Percentiles rank a stretch among this genome's conserved stretches.
Conservation (phyloP, 164 flowering plant species). For the Nelumbo lutea region DNA sequence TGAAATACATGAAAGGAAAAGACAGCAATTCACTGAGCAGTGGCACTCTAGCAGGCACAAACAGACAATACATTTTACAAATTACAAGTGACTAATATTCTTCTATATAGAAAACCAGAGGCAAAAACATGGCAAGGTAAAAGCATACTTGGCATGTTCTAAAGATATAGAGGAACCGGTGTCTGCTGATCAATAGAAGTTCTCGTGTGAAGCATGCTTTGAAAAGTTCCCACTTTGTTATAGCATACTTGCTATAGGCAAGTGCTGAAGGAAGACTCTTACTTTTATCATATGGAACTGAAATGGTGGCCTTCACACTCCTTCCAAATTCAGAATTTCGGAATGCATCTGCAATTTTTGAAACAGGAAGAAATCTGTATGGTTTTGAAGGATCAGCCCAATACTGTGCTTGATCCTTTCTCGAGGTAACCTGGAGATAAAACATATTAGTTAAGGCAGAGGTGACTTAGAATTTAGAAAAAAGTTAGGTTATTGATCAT, state of each 20-base stretch:
- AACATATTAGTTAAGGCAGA: conserved; percentile 4
- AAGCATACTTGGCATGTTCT: conserved; percentile 74
- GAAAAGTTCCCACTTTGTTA: conserved; percentile 49
- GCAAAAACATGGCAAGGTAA: background rate
- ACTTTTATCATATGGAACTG: conserved; percentile 48
- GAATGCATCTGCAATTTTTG: conserved; percentile 67
- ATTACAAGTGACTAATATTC: background rate
- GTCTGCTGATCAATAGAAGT: conserved; percentile 50
- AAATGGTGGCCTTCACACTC: conserved; percentile 31
- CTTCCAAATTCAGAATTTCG: conserved; percentile 51
- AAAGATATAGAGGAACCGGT: conserved; percentile 71
- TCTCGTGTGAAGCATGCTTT: conserved; percentile 65
- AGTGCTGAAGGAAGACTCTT: conserved; percentile 55
- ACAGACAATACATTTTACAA: too few species aligned
- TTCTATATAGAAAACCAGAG: background rate
- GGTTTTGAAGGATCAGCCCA: conserved; percentile 80
- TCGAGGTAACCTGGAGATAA: conserved; percentile 70
- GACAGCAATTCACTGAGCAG: too few species aligned
- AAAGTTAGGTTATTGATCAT: background rate
- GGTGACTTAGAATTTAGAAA: background rate
- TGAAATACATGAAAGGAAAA: too few species aligned
- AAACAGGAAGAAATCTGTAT: conserved; percentile 51
- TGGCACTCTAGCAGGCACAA: too few species aligned
- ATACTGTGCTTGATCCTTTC: conserved; percentile 86
- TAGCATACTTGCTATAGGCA: conserved; percentile 47